Evolutionary conservation across 495 filamentous ascomycete species (phyloP).

Genomic region (Rostrohypoxylon terebratum): DNA sequence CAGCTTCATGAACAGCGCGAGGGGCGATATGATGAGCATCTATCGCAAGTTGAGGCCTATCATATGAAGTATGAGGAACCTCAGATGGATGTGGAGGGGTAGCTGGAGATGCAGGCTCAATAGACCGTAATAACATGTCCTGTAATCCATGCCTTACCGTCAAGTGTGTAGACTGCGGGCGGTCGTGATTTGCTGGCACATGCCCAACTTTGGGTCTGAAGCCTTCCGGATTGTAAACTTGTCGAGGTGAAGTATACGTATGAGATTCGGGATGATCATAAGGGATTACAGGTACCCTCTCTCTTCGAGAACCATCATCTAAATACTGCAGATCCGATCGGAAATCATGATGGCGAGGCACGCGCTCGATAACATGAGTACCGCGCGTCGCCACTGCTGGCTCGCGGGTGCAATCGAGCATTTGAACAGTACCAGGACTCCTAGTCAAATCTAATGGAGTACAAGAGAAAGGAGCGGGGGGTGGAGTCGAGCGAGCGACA

Average conservation of each 20-base stretch:
- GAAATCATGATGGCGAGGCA: constrained; percentile 27
- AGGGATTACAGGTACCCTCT: constrained; percentile 12
- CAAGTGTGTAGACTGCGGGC: constrained; percentile 33
- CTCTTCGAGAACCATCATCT: constrained; percentile 15
- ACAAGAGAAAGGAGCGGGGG: constrained; percentile 22
- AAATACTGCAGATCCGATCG: constrained; percentile 30
- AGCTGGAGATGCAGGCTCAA: constrained; percentile 47
- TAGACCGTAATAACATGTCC: constrained; percentile 48
- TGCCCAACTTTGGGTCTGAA: constrained; percentile 51
- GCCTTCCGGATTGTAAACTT: constrained; percentile 34
- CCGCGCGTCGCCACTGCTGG: constrained; percentile 29
- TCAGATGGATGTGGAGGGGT: constrained; percentile 16
- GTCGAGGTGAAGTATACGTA: constrained; percentile 27
- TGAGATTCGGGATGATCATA: constrained; percentile 11
- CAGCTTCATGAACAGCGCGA: constrained; percentile 32
- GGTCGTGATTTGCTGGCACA: constrained; percentile 19
- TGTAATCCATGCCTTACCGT: constrained; percentile 43
- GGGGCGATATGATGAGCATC: constrained; percentile 38
- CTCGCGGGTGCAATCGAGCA: constrained; percentile 38
- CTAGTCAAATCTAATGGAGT: constrained; percentile 35
- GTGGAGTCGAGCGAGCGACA: constrained; percentile 8
- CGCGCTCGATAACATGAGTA: constrained; percentile 34
- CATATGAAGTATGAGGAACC: constrained; percentile 23
- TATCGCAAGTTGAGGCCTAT: constrained; percentile 32
- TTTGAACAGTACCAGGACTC: constrained; percentile 39